A percentile compares a stretch with the other conserved stretches of the same genome.
These are phyloP conservation scores for Mediolabrus comicus DNA, from an alignment of 108 stramenopile genomes.

Conservation along the genomic window DNA sequence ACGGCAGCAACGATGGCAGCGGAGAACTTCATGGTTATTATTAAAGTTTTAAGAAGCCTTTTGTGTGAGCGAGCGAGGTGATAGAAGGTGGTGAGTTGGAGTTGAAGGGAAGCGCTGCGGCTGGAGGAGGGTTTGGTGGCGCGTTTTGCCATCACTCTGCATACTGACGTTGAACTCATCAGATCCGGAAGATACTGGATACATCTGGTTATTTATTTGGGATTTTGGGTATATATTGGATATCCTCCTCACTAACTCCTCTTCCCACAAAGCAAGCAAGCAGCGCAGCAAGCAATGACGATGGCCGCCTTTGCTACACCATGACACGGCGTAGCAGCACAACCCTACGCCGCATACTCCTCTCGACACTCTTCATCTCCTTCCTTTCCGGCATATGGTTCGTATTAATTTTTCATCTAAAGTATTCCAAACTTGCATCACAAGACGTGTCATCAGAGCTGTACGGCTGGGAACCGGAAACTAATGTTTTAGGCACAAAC, in stretches of 20 bases:
- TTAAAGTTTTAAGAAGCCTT: background rate
- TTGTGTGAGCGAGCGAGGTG: background rate
- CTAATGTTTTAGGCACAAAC: background rate
- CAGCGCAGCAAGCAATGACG: too few species aligned
- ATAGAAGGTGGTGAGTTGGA: background rate
- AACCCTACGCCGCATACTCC: background rate
- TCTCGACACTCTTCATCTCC: background rate
- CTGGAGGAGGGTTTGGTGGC: too few species aligned
- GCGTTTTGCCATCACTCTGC: too few species aligned
- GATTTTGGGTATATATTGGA: too few species aligned
- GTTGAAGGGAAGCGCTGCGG: background rate
- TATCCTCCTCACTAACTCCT: too few species aligned
- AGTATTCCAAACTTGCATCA: background rate
- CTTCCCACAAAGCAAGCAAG: background rate
- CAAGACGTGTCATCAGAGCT: background rate
- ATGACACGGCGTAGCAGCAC: background rate
- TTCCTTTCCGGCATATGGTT: background rate
- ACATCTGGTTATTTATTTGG: too few species aligned
- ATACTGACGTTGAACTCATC: background rate
- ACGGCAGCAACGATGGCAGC: constrained; percentile 57
- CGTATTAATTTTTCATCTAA: background rate
- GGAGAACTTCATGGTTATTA: constrained; percentile 72
- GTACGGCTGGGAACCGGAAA: background rate
- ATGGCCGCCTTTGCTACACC: too few species aligned
- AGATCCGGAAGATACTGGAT: too few species aligned